Base-by-base conservation (phyloP, 768 basidiomycete genomes). In the Lactarius quietus region DNA sequence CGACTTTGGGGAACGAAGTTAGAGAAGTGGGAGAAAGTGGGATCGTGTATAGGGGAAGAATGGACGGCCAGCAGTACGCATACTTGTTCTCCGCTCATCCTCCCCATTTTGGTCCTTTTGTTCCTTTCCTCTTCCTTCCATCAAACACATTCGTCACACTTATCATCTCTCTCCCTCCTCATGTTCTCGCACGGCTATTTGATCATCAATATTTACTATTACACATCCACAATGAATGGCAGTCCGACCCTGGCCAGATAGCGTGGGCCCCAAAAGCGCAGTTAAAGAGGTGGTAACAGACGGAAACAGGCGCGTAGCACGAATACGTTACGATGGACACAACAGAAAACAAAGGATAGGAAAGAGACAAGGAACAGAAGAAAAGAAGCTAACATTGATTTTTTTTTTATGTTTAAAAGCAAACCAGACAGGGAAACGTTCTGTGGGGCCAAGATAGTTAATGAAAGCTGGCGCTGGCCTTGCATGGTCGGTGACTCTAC, bases 151-250 rank as follows among this genome's bases (percentile, higher is more conserved):
- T n/a, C 63, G 43, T 45, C 45, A 48, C 45, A 48, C 45, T 23
- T 48, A 10, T 23, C 45, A 3, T 9, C 31, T 23, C 5, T 6
- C 14, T 1, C 12, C 35, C 17, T 31, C 31, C 15, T n/a, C 38
- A n/a, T 41, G 1, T 51, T 52, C 31, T 20, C 55, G 33, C 60
- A 31, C 57, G 12, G 10, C 35, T 18, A 31, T 41, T 66, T 12
- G 57, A 56, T 66, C 55, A 18, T 62, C 65, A 57, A 66, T 62
- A 66, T 62, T 66, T 66, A 66, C 61, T 62, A 66, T 66, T 66
- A 66, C 65, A 66, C 60, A 51, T 51, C 64, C 59, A 61, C 23
- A 23, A 51, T 39, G 12, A 61, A 61, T 43, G 55, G 18, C 45
- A 62, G 59, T 59, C 54, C 38, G 56, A 58, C 45, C 59, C 55